phyloP scores from a whole-genome alignment of 495 filamentous ascomycete genomes.

The Penicillium simplicissimum region DNA sequence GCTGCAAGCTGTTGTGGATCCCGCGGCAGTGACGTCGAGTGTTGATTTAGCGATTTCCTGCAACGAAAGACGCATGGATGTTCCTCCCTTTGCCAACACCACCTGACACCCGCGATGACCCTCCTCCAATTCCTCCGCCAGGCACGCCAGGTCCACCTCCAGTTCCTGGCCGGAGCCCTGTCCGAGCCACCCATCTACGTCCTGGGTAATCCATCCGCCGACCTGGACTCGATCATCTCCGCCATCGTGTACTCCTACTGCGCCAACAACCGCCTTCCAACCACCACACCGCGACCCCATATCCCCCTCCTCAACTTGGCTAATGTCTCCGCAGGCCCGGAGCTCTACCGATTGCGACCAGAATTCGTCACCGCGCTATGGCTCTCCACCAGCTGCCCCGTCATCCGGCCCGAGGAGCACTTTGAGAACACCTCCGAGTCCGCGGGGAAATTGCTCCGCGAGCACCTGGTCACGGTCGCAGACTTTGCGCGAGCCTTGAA shows the following conservation, averaged over 20 bases:
- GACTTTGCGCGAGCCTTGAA: constrained; percentile 35
- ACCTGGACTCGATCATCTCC: constrained; percentile 90
- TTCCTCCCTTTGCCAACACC: not conserved
- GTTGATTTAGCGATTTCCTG: not conserved
- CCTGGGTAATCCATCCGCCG: constrained; percentile 54
- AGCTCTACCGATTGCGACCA: constrained; percentile 62
- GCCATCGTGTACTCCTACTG: constrained; percentile 86
- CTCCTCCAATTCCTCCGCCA: constrained; percentile 45
- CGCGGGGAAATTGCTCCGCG: constrained; percentile 38
- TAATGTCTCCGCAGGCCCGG: constrained; percentile 58
- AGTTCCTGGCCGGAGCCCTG: constrained; percentile 33
- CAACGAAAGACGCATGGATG: not conserved
- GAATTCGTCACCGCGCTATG: constrained; percentile 62
- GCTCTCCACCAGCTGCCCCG: constrained; percentile 39
- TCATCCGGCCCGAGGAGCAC: constrained; percentile 20
- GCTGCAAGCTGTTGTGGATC: not conserved
- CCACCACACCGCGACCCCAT: constrained; percentile 56
- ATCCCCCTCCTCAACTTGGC: constrained; percentile 81
- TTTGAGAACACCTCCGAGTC: constrained; percentile 35
- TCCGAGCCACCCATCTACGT: constrained; percentile 44
- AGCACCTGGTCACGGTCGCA: constrained; percentile 44
- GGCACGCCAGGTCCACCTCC: constrained; percentile 37
- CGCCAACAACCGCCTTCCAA: constrained; percentile 48
- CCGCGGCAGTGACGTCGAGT: not conserved
- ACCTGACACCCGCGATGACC: constrained; percentile 21